Conservation (phyloP, 1,139 yeast genomes). For the Eremothecium cymbalariae region DNA sequence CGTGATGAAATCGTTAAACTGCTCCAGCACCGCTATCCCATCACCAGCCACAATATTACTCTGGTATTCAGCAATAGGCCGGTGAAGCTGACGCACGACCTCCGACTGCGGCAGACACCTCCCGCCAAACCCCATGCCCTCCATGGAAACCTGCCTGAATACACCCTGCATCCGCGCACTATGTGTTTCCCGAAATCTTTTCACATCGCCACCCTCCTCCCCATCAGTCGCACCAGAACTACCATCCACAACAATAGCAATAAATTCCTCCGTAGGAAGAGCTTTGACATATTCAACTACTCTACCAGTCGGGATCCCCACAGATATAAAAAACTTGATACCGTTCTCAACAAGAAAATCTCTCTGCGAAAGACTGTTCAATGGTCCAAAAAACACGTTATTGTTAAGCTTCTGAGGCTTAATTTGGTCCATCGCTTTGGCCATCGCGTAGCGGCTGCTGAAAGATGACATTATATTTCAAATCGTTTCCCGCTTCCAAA, state of each 20-base stretch:
- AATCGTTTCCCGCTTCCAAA: slow-evolving; percentile 3
- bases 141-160: neutral
- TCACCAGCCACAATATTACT: slow-evolving; percentile 19
- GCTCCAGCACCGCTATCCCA: slow-evolving; percentile 19
- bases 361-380: slow-evolving; percentile 31
- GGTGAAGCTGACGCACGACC: slow-evolving; percentile 10
- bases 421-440: slow-evolving; percentile 22
- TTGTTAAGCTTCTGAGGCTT: slow-evolving; percentile 30
- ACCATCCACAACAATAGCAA: slow-evolving; percentile 22
- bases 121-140: slow-evolving; percentile 7
- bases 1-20: slow-evolving; percentile 27
- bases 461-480: slow-evolving; percentile 12
- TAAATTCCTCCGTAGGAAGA: slow-evolving; percentile 21
- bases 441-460: slow-evolving; percentile 24
- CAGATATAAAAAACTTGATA: slow-evolving; percentile 23
- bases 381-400: slow-evolving; percentile 33
- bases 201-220: slow-evolving; percentile 4
- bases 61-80: slow-evolving; percentile 11
- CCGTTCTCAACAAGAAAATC: slow-evolving; percentile 20
- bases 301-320: slow-evolving; percentile 23
- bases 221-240: slow-evolving; percentile 14
- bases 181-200: slow-evolving; percentile 6
- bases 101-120: slow-evolving; percentile 3
- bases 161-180: slow-evolving; percentile 6
- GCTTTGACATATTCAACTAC: slow-evolving; percentile 20